Base-by-base conservation (phyloP, 2,329 filamentous ascomycete genomes). In the Trichoderma atroviride region DNA sequence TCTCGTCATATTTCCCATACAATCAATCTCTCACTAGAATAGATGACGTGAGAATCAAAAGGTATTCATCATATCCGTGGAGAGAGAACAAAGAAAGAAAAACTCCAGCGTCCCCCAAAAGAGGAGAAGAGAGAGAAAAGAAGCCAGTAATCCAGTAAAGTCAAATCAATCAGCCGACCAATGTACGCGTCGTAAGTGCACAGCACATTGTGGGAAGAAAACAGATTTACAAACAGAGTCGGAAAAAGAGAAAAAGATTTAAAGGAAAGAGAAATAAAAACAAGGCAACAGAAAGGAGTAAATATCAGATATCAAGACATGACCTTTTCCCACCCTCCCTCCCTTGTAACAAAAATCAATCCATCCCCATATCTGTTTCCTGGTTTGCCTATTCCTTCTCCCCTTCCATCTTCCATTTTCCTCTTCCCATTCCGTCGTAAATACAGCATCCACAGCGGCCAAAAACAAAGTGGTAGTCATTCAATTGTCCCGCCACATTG, bases 261-360 rank as follows among this genome's bases (percentile, higher is more conserved):
- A 14, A 57, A 6, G n/a, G 3, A 27, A 14, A 33, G 40, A 43
- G 3, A 27, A 55, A 13, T 27, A 16, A 14, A 14, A 4, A 37
- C n/a, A 37, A 53, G 31, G 59, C 43, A 52, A 35, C 43, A 63
- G 16, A 52, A 47, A 63, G 60, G 60, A 37, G 52, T 63, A 63
- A 63, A 63, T 63, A 63, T 63, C 60, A 63, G 60, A 53, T 63
- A 63, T 63, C 60, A 63, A 63, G 47, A 63, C 43, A 31, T 53
- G 33, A n/a, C 40, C 40, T 43, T 43, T 43, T 24, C 52, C 52
- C 59, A 7, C 19, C 29, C 29, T 24, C 35, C 37, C 43, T 47
- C 60, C 16, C 16, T 63, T 43, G 24, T 56, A 37, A 35, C 33
- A 35, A 35, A 56, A 64, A 56, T 19, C 61, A 35, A 35, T 35